These are phyloP conservation scores for Cryphonectria radicalis DNA, from an alignment of 2,329 filamentous ascomycete genomes.

Conservation along the genomic window DNA sequence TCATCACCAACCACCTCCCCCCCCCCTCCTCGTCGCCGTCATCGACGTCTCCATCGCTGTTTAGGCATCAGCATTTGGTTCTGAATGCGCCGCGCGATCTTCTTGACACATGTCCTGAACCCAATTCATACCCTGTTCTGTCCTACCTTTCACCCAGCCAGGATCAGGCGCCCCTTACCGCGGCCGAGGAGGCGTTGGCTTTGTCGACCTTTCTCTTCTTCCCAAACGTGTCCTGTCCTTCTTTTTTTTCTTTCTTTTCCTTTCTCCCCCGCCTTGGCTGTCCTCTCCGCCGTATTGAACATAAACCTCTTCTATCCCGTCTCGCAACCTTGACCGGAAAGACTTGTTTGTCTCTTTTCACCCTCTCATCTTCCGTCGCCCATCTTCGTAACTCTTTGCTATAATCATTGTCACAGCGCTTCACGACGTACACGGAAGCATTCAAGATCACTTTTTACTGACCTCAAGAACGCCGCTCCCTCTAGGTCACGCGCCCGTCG, in stretches of 20 bases:
- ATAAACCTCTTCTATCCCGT: slow-evolving; percentile 14
- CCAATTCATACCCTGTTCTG: background rate
- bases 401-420: slow-evolving; percentile 4
- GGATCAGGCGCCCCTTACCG: slow-evolving; percentile 20
- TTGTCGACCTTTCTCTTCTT: slow-evolving; percentile 19
- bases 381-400: slow-evolving; percentile 19
- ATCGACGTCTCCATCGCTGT: slow-evolving; percentile 19
- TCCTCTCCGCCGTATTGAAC: slow-evolving; percentile 25
- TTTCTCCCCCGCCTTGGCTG: slow-evolving; percentile 21
- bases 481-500: slow-evolving; percentile 24
- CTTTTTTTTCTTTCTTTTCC: no score
- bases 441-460: slow-evolving; percentile 11
- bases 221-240: slow-evolving; percentile 26
- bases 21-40: slow-evolving; percentile 10
- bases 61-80: slow-evolving; percentile 8
- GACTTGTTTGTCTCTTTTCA: background rate
- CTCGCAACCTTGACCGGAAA: background rate
- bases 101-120: slow-evolving; percentile 14
- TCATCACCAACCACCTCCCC: background rate
- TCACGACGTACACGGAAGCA: background rate
- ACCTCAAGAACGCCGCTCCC: slow-evolving; percentile 15
- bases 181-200: slow-evolving; percentile 28
- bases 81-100: slow-evolving; percentile 15
- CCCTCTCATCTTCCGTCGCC: slow-evolving; percentile 6
- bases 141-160: slow-evolving; percentile 9